A percentile compares a stretch with the other conserved stretches of the same genome.
Evolutionary conservation across 306 rosid genomes (phyloP).

Genomic region (Medicago ruthenica): DNA sequence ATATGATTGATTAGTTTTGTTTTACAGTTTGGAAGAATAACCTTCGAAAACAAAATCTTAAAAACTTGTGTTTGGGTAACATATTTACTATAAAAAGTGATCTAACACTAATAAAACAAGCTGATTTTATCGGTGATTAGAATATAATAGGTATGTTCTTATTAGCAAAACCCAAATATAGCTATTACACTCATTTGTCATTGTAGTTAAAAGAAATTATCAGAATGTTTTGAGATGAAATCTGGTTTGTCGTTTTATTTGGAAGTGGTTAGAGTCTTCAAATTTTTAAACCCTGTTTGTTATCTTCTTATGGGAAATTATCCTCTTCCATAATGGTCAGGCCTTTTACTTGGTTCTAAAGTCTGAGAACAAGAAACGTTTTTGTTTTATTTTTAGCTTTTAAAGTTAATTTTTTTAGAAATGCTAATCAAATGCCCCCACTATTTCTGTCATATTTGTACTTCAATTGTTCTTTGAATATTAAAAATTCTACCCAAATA

Average conservation of each 20-base stretch:
- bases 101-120: conserved; percentile 19
- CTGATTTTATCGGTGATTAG: neutral
- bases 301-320: neutral
- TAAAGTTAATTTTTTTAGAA: conserved; percentile 1
- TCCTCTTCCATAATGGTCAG: neutral
- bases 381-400: neutral
- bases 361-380: neutral
- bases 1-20: conserved; percentile 19
- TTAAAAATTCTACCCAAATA: neutral
- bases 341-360: conserved; percentile 6
- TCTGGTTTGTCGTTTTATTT: neutral
- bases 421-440: neutral
- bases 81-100: neutral
- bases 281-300: conserved; percentile 17
- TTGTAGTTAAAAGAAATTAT: neutral
- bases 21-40: conserved; percentile 10
- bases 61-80: conserved; percentile 7
- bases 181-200: conserved; percentile 22
- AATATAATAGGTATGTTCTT: neutral
- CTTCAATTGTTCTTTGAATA: conserved; percentile 16
- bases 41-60: neutral
- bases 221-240: conserved; percentile 11
- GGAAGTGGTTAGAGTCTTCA: neutral
- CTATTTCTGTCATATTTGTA: conserved; percentile 7
- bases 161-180: conserved; percentile 7